Base-by-base conservation (phyloP, 116 monocot genomes). In the Cymodocea nodosa region DNA sequence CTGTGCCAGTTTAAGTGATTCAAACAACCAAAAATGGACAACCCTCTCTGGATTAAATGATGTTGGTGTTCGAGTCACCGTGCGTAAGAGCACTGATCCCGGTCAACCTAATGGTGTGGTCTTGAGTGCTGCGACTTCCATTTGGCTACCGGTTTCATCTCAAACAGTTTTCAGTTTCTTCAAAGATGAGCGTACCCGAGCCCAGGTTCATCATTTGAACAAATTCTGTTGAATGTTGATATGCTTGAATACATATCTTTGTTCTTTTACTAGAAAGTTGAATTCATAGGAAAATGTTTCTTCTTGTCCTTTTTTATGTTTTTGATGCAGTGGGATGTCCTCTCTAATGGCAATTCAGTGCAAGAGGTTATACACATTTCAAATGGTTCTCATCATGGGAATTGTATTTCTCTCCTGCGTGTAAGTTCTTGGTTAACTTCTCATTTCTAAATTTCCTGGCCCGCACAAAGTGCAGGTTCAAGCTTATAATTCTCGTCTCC, bases 141-240 rank as follows among this genome's bases (percentile, higher is more conserved):
- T 89, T 6, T 84, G 88, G 84, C 70, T 91, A 1, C 97, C 97
- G 0, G 64, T 86, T 12, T 66, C 88, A 4, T 82, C 76, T 51
- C 71, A 91, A 37, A 80, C 68, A 6, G 80, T 97, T 59, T 97
- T 97, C 74, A 74, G 71, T 68, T 91, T 97, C 76, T 84, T 97
- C 73, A 79, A 68, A 64, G 92, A 97, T 55, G 88, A 88, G 60
- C 60, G 65, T 8, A 73, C 72, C 52, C 91, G 97, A 39, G 50
- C 73, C 51, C 88, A 97, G 97, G 97, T 97, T 51, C 15, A 50
- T 34, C 2, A 1, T 37, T 18, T 12, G 5, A 54, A 13, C 49
- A 12, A 44, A 44, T 11, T 44, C 11, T 30, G 22, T 18, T 49
- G 44, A 12, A 5, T 0, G 30, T 34, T 9, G 22, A 49, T 59